Evolutionary conservation across 768 basidiomycete species (phyloP).

Genomic region (Boletus reticuloceps): DNA sequence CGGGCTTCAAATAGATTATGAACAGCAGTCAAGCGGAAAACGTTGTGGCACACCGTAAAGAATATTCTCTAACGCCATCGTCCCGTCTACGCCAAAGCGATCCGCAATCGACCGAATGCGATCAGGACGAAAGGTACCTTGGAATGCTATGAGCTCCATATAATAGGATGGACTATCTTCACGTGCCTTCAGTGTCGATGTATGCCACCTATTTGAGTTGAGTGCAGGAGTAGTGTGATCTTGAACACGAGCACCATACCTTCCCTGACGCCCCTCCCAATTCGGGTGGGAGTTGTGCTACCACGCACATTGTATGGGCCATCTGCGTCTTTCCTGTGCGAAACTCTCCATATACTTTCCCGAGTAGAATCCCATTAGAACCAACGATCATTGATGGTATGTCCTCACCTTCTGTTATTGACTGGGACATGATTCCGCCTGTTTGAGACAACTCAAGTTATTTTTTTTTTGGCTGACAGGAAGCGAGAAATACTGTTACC

Average conservation of each 20-base stretch:
- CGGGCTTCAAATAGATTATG: constrained; percentile 51
- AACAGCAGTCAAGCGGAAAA: background rate
- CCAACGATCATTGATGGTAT: background rate
- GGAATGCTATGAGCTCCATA: constrained; percentile 20
- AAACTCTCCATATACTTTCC: constrained; percentile 89
- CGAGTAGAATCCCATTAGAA: background rate
- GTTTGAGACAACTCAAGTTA: background rate
- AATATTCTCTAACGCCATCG: constrained; percentile 84
- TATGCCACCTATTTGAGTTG: constrained; percentile 66
- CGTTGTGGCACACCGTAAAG: constrained; percentile 62
- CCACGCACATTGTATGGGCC: constrained; percentile 92
- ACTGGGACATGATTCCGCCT: constrained; percentile 92
- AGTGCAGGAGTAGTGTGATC: background rate
- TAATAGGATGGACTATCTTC: background rate
- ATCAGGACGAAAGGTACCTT: constrained; percentile 94
- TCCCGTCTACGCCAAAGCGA: constrained; percentile 89
- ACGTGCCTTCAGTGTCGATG: constrained; percentile 79
- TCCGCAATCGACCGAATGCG: constrained; percentile 89
- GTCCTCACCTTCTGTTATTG: constrained; percentile 79
- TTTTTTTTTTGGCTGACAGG: background rate
- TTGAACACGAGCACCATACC: constrained; percentile 35
- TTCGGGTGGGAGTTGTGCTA: constrained; percentile 85
- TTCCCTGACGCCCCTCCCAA: constrained; percentile 91
- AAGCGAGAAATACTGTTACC: constrained; percentile 42
- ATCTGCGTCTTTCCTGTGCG: constrained; percentile 95